A percentile compares a stretch with the other conserved stretches of the same genome.
These are phyloP conservation scores for Solanum lycopersicoides DNA, from an alignment of 257 asterid genomes.

Conservation along the genomic window DNA sequence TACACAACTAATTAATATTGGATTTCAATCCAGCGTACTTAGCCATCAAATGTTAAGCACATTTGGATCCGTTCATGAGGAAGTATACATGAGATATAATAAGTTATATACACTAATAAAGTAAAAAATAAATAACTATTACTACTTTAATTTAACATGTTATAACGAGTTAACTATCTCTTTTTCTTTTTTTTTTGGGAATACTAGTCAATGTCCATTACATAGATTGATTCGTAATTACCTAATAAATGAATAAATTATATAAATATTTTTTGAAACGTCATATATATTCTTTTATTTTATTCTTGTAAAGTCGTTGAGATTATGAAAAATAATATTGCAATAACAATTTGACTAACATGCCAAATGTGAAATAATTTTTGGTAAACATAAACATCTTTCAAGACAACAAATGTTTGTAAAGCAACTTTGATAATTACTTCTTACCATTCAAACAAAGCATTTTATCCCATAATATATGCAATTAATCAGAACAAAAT, in stretches of 20 bases:
- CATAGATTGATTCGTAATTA: background rate
- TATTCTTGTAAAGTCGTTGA: background rate
- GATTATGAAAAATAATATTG: background rate
- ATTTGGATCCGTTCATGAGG: background rate
- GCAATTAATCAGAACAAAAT: background rate
- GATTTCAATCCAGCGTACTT: background rate
- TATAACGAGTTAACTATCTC: background rate
- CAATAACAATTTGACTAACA: background rate
- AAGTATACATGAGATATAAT: background rate
- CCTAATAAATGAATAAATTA: background rate
- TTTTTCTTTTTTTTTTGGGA: background rate
- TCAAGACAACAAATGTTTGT: background rate
- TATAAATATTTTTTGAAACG: background rate
- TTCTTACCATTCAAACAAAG: background rate
- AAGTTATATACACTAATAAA: background rate
- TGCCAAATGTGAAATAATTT: background rate
- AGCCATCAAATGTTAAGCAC: background rate
- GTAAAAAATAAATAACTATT: too few relatives aligned
- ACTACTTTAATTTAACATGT: background rate
- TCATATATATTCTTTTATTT: background rate
- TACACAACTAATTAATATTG: background rate
- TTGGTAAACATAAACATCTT: background rate
- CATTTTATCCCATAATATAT: background rate
- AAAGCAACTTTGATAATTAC: background rate
- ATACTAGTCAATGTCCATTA: background rate